Conservation (phyloP, 345 rosid species). For the Hibiscus trionum region DNA sequence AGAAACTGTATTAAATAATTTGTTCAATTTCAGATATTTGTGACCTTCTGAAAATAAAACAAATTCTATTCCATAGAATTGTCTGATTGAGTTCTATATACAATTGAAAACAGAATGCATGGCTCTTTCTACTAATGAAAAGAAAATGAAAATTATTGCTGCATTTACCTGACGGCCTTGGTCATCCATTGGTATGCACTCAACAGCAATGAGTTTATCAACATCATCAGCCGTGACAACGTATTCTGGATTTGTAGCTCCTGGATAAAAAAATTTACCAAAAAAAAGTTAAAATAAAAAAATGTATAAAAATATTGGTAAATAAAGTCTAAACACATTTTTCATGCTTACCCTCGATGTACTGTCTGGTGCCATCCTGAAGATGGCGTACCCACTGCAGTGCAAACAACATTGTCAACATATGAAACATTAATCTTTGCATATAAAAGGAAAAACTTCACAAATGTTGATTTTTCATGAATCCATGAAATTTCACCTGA, state of each 20-base stretch:
- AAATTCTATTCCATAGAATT: neutral
- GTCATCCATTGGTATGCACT: slow-evolving; percentile 99
- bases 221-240: slow-evolving; percentile 98
- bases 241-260: slow-evolving; percentile 97
- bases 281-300: neutral
- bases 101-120: neutral
- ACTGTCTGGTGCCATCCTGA: slow-evolving; percentile 86
- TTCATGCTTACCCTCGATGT: slow-evolving; percentile 71
- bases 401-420: neutral
- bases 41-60: neutral
- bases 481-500: slow-evolving; percentile 49
- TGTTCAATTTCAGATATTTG: neutral
- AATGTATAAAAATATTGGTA: too few relatives aligned
- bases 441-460: neutral
- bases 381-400: slow-evolving; percentile 93
- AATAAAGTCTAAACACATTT: too few relatives aligned
- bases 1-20: neutral
- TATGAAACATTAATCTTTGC: neutral
- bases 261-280: slow-evolving; percentile 27
- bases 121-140: neutral
- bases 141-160: neutral
- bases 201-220: slow-evolving; percentile 90
- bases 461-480: neutral
- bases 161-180: slow-evolving; percentile 76
- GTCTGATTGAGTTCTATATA: neutral